phyloP scores from a whole-genome alignment of 352 stramenopile species.

The Albugo candida region DNA sequence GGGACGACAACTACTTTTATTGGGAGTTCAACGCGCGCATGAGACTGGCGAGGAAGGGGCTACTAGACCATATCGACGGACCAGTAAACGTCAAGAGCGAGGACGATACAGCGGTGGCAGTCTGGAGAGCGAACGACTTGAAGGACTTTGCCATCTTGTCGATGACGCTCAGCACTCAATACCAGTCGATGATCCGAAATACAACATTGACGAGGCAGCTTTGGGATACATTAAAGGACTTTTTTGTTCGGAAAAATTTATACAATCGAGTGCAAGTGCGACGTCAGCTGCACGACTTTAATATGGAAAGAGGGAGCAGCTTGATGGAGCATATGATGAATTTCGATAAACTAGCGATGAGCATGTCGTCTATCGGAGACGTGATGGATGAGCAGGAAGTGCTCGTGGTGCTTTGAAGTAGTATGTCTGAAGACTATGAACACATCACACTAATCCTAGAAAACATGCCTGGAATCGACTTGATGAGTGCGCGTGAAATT shows the following conservation, averaged over 20 bases:
- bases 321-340: slow-evolving; percentile 10
- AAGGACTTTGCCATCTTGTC: not conserved
- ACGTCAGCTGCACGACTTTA: slow-evolving; percentile 10
- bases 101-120: not conserved
- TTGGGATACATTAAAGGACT: slow-evolving; percentile 6
- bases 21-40: not conserved
- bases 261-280: slow-evolving; percentile 11
- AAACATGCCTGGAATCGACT: not conserved
- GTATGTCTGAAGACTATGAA: slow-evolving; percentile 8
- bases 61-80: not conserved
- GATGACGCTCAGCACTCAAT: slow-evolving; percentile 3
- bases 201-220: not conserved
- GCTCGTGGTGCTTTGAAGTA: slow-evolving; percentile 4
- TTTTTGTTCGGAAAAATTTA: slow-evolving; percentile 11
- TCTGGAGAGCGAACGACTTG: slow-evolving; percentile 3
- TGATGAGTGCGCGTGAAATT: slow-evolving; percentile 9
- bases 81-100: slow-evolving; percentile 3
- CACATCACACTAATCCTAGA: slow-evolving; percentile 10
- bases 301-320: not conserved
- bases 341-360: slow-evolving; percentile 11
- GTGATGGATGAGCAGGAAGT: slow-evolving; percentile 4
- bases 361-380: slow-evolving; percentile 7
- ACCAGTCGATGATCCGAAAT: slow-evolving; percentile 8
- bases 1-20: not conserved
- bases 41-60: not conserved